These are phyloP conservation scores for Colletotrichum higginsianum DNA, from an alignment of 2,329 filamentous ascomycete genomes.

Conservation along the genomic window DNA sequence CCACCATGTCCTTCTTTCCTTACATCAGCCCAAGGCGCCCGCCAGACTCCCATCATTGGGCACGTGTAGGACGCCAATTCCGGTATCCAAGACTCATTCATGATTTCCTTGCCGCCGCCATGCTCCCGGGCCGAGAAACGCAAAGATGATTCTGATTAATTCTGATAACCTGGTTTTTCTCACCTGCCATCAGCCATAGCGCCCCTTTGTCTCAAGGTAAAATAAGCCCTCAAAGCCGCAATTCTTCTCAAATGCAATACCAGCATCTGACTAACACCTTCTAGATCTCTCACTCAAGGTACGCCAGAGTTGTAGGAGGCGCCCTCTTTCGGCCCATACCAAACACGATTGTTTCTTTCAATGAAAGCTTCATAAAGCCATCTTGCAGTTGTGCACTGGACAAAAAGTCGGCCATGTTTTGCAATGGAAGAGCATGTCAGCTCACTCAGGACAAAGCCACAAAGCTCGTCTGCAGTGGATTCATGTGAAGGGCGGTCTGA, in stretches of 20 bases:
- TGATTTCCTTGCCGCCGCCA: background rate
- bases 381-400: background rate
- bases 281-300: background rate
- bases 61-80: background rate
- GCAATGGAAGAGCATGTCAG: background rate
- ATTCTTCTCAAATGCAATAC: background rate
- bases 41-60: background rate
- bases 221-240: background rate
- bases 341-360: background rate
- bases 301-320: background rate
- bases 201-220: slow-evolving; percentile 22
- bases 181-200: slow-evolving; percentile 24
- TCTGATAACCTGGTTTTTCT: slow-evolving; percentile 28
- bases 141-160: slow-evolving; percentile 31
- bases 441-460: slow-evolving; percentile 35
- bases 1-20: background rate
- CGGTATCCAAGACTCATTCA: background rate
- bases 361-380: background rate
- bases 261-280: background rate
- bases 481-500: background rate
- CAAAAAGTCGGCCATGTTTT: background rate
- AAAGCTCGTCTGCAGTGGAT: slow-evolving; percentile 8
- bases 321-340: background rate
- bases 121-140: slow-evolving; percentile 19
- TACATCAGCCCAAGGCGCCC: background rate